Percentiles rank a stretch among this genome's conserved stretches.
Conservation (phyloP, 495 filamentous ascomycete genomes). For the Hypoxylon rickii region DNA sequence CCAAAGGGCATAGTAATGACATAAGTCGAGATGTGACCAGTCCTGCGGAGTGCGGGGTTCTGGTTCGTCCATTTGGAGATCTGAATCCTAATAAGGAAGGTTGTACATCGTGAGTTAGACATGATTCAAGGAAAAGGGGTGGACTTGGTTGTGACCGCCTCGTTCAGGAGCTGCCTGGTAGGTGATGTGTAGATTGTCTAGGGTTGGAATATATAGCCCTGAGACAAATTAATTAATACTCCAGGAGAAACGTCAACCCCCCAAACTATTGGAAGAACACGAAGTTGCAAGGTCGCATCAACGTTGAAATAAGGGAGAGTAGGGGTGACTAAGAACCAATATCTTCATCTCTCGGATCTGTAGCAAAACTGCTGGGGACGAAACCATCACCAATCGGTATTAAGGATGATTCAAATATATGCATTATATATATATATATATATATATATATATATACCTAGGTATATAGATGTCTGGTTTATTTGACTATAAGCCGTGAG, state of each 20-base stretch:
- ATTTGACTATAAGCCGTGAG: no score
- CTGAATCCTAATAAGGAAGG: constrained; percentile 23
- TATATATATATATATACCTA: no score
- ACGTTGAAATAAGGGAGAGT: no score
- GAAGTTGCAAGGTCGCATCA: background rate
- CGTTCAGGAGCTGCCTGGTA: no score
- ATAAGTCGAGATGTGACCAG: constrained; percentile 14
- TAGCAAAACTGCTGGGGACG: no score
- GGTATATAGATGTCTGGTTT: no score
- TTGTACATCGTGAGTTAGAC: constrained; percentile 13
- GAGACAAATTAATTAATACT: constrained; percentile 10
- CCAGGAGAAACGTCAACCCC: no score
- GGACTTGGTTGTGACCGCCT: background rate
- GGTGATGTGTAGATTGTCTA: background rate
- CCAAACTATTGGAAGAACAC: background rate
- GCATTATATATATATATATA: no score
- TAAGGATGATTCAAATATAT: no score
- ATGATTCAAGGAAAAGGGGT: background rate
- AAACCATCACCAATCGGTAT: no score
- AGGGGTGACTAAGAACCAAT: no score
- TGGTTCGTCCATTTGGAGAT: constrained; percentile 22
- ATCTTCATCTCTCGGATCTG: no score
- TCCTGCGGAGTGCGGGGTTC: constrained; percentile 15
- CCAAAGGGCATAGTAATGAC: constrained; percentile 9
- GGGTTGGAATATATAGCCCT: background rate